Evolutionary conservation across 345 rosid genomes (phyloP), one percentile per base, ranked within the genome.

Genomic region (sweet orange (Citrus sinensis)): DNA sequence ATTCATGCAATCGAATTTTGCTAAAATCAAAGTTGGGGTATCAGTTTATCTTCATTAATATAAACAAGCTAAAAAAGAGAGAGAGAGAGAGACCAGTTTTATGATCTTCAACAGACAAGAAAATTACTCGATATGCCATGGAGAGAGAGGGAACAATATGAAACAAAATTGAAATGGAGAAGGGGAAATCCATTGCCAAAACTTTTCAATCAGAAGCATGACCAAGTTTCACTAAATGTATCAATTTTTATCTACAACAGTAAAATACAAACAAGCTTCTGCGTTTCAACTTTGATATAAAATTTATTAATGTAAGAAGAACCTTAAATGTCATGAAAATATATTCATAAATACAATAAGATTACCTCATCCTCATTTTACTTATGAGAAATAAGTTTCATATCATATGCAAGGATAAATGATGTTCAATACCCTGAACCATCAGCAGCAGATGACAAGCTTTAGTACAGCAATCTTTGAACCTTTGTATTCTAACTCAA

Each of bases 271-370:
- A 63, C 73, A 67, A 8, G 2, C 34, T 6, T 37, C 19, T 65
- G 19, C 27, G 9, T 20, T 70, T 7, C 1, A 20, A 42, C 77
- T 56, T 64, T 19, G 29, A 24, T 22, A 40, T 73, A 69, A 55
- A 35, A 67, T 51, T 74, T 73, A 63, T 62, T 69, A 4, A 60
- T 59, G 73, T 68, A 60, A 39, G 34, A 42, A 22, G 75, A 27
- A 55, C 62, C 59, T 65, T n/a, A 68, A 63, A 51, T 37, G 62
- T 39, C 69, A 76, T 9, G 35, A 20, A 42, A 46, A 76, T 30
- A 29, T 6, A 13, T 24, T 39, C 35, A 40, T 35, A 61, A 24
- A 22, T 49, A 70, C 75, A 78, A 42, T 16, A 51, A 70, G 51
- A 70, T 55, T 20, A 71, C 72, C 63, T 67, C 54, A 59, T 14